Percentiles rank a stretch among this genome's conserved stretches.
phyloP scores from a whole-genome alignment of 176 grass and related monocot genomes.

The Zea luxurians region DNA sequence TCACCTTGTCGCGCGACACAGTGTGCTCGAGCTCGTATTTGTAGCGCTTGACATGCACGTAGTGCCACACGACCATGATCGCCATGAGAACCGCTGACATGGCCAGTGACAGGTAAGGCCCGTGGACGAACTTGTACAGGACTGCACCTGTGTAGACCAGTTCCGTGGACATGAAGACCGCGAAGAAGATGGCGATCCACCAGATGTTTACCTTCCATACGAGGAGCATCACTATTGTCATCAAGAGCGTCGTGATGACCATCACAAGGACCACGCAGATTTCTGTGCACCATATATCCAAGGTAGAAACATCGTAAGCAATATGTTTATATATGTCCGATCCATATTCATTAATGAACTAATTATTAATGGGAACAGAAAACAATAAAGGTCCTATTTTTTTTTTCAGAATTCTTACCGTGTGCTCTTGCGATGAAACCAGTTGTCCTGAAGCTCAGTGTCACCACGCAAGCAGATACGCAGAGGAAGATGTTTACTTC shows the following conservation, averaged over 20 bases:
- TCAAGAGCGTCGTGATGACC: slow-evolving; percentile 54
- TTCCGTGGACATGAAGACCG: slow-evolving; percentile 54
- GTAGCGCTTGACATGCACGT: slow-evolving; percentile 67
- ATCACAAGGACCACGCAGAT: slow-evolving; percentile 74
- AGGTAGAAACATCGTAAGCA: neutral
- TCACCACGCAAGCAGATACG: slow-evolving; percentile 44
- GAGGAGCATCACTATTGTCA: slow-evolving; percentile 65
- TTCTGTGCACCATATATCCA: slow-evolving; percentile 37
- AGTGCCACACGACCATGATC: slow-evolving; percentile 80
- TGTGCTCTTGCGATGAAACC: slow-evolving; percentile 68
- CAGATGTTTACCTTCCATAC: slow-evolving; percentile 61
- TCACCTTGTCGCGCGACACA: slow-evolving; percentile 39
- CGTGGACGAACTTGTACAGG: slow-evolving; percentile 62
- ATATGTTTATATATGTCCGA: neutral
- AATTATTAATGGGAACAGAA: neutral
- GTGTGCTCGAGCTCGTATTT: slow-evolving; percentile 56
- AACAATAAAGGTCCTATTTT: neutral
- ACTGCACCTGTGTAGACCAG: slow-evolving; percentile 57
- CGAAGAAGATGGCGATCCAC: slow-evolving; percentile 56
- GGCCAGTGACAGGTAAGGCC: slow-evolving; percentile 53
- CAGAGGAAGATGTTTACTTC: slow-evolving; percentile 70
- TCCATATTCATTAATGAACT: neutral
- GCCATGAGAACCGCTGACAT: slow-evolving; percentile 47
- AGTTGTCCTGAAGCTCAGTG: slow-evolving; percentile 52
- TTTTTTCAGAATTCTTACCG: slow-evolving; percentile 41